Evolutionary conservation across 2,329 filamentous ascomycete species (phyloP).

Genomic region (Erysiphe pulchra): DNA sequence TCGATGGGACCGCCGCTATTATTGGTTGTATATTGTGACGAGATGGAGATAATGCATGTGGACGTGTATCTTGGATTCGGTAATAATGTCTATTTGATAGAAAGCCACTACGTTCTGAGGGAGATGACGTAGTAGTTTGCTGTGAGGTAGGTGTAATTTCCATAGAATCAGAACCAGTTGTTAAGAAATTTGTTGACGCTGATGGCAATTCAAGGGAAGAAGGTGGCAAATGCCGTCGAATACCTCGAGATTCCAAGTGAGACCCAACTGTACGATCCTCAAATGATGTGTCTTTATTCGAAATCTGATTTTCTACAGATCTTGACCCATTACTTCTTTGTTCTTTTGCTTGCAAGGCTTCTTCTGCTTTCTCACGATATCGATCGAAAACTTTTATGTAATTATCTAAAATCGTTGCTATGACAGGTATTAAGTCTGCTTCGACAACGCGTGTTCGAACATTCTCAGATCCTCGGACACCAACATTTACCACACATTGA

Average conservation of each 20-base stretch:
- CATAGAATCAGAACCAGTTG: slow-evolving; percentile 21
- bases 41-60: slow-evolving; percentile 22
- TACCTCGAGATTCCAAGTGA: slow-evolving; percentile 27
- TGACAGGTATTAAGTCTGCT: slow-evolving; percentile 96
- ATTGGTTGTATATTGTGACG: slow-evolving; percentile 37
- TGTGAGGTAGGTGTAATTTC: slow-evolving; percentile 35
- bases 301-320: slow-evolving; percentile 9
- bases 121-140: slow-evolving; percentile 40
- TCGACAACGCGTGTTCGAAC: slow-evolving; percentile 91
- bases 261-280: slow-evolving; percentile 20
- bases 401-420: slow-evolving; percentile 92
- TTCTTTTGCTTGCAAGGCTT: slow-evolving; percentile 37
- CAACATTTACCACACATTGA: slow-evolving; percentile 97
- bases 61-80: slow-evolving; percentile 24
- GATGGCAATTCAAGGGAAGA: slow-evolving; percentile 58
- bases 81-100: slow-evolving; percentile 26
- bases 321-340: slow-evolving; percentile 15
- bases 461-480: slow-evolving; percentile 78
- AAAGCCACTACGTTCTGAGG: slow-evolving; percentile 44
- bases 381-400: slow-evolving; percentile 94
- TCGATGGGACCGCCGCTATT: slow-evolving; percentile 36
- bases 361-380: slow-evolving; percentile 63
- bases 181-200: slow-evolving; percentile 22
- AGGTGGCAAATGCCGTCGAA: slow-evolving; percentile 57
- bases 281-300: slow-evolving; percentile 18